Conservation (phyloP, 768 basidiomycete genomes). For the Guyanaporus albipodus region DNA sequence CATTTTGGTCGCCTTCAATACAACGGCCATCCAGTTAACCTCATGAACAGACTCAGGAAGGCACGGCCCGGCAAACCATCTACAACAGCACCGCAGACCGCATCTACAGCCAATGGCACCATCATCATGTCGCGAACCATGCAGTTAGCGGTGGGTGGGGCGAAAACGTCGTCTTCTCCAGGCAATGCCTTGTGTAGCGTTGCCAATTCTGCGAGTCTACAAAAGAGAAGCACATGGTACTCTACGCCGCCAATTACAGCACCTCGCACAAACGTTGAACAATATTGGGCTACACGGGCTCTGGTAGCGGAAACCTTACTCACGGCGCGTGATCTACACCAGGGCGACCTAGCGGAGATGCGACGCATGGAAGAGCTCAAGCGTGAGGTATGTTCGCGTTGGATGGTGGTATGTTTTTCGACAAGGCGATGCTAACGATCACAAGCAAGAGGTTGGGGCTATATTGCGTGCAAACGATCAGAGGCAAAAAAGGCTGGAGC, state of each 20-base stretch:
- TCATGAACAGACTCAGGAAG: slow-evolving; percentile 27
- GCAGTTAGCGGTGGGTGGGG: slow-evolving; percentile 22
- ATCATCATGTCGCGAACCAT: slow-evolving; percentile 28
- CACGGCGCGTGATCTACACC: slow-evolving; percentile 44
- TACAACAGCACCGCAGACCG: neutral
- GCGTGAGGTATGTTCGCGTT: slow-evolving; percentile 39
- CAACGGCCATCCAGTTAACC: neutral
- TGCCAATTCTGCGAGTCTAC: slow-evolving; percentile 4
- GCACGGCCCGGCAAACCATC: slow-evolving; percentile 7
- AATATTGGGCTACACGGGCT: slow-evolving; percentile 69
- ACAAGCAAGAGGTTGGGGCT: slow-evolving; percentile 41
- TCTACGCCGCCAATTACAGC: slow-evolving; percentile 17
- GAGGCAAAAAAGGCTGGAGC: slow-evolving; percentile 48
- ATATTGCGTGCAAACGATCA: slow-evolving; percentile 42
- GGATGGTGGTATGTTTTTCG: neutral
- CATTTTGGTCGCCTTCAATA: neutral
- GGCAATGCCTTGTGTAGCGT: neutral
- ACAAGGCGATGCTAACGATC: neutral
- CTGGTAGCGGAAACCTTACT: slow-evolving; percentile 62
- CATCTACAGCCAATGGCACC: neutral
- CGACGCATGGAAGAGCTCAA: slow-evolving; percentile 41
- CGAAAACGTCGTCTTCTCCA: neutral
- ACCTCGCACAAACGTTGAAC: slow-evolving; percentile 38
- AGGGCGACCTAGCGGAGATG: slow-evolving; percentile 44
- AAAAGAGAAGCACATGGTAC: slow-evolving; percentile 13